phyloP scores from a whole-genome alignment of 1,139 yeast species.

The Citeromyces hawaiiensis region DNA sequence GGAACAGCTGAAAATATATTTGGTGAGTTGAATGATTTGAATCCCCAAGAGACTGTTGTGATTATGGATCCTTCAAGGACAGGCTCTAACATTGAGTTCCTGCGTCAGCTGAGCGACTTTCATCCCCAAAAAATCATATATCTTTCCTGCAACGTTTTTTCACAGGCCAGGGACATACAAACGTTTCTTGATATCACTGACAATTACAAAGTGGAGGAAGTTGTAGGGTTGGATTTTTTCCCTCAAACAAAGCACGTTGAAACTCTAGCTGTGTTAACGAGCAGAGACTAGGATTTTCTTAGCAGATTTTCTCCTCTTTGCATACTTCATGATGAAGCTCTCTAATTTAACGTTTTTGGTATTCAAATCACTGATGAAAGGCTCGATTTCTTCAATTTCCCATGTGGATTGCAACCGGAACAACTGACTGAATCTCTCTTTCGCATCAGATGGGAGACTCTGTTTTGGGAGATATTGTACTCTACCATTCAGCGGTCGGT shows the following conservation, averaged over 20 bases:
- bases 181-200: not conserved
- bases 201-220: not conserved
- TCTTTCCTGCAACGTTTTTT: not conserved
- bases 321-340: slow-evolving; percentile 61
- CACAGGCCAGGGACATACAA: not conserved
- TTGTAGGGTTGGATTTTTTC: not conserved
- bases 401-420: slow-evolving; percentile 51
- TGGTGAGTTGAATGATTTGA: not conserved
- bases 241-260: not conserved
- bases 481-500: slow-evolving; percentile 26
- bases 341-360: slow-evolving; percentile 49
- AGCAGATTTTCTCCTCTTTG: slow-evolving; percentile 49
- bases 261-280: slow-evolving; percentile 6
- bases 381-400: slow-evolving; percentile 61
- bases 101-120: not conserved
- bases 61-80: not conserved
- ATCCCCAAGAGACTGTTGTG: not conserved
- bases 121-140: not conserved
- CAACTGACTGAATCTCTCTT: slow-evolving; percentile 43
- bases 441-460: slow-evolving; percentile 35
- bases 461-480: slow-evolving; percentile 39
- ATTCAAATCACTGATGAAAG: slow-evolving; percentile 49
- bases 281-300: slow-evolving; percentile 24
- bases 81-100: not conserved
- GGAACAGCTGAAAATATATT: not conserved